Percentiles rank a stretch among this genome's conserved stretches.
Evolutionary conservation across 202 grass and related monocot genomes (phyloP).

Genomic region (Cymbopogon flexuosus): DNA sequence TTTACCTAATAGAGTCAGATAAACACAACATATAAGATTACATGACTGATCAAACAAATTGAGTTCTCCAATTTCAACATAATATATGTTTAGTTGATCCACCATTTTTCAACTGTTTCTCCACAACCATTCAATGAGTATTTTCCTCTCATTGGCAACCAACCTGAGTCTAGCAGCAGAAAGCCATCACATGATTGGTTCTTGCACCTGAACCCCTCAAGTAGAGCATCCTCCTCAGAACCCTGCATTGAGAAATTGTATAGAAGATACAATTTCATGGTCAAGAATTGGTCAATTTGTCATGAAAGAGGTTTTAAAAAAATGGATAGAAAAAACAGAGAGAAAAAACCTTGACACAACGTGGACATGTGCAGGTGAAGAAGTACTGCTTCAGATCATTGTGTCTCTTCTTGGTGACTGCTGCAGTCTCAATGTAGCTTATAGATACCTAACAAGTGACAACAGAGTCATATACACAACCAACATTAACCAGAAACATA

Average conservation of each 20-base stretch:
- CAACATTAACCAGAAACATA: constrained; percentile 16
- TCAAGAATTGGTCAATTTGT: not conserved
- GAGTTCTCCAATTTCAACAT: not conserved
- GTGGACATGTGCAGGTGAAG: constrained; percentile 68
- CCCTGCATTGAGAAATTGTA: constrained; percentile 34
- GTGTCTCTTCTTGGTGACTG: constrained; percentile 61
- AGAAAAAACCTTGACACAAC: constrained; percentile 71
- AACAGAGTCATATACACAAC: not conserved
- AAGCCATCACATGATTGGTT: constrained; percentile 60
- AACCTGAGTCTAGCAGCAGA: constrained; percentile 55
- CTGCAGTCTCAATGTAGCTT: constrained; percentile 95
- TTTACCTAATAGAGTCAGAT: constrained; percentile 44
- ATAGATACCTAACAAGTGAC: constrained; percentile 53
- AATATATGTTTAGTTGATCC: not conserved
- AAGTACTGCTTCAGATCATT: constrained; percentile 81
- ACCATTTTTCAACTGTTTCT: not conserved
- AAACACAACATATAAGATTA: constrained; percentile 12
- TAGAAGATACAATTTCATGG: constrained; percentile 22
- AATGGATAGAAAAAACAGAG: not conserved
- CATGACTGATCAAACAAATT: not conserved
- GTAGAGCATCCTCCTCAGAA: constrained; percentile 51
- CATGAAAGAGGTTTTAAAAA: not conserved
- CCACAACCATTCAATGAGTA: not conserved
- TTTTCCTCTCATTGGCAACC: constrained; percentile 14
- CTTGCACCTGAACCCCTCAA: constrained; percentile 77